These are phyloP conservation scores for Candida ulmi DNA, from an alignment of 805 yeast genomes.

Conservation along the genomic window DNA sequence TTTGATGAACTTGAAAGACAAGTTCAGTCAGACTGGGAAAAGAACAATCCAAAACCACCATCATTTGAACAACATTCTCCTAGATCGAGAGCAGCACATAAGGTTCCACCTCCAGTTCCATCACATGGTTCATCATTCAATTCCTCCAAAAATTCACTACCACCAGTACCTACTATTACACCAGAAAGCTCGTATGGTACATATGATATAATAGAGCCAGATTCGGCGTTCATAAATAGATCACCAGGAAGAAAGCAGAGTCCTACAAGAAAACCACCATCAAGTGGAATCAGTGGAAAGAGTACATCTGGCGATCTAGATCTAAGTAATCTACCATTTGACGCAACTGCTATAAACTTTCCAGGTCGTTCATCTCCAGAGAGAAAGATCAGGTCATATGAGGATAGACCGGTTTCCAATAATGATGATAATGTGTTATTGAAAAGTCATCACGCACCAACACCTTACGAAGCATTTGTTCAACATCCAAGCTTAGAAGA, in stretches of 20 bases:
- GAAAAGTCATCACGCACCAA: not conserved
- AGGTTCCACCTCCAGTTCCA: constrained; percentile 22
- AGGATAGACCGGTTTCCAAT: not conserved
- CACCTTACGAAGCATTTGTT: constrained; percentile 6
- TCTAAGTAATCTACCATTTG: constrained; percentile 16
- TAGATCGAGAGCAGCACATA: constrained; percentile 1
- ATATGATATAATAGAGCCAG: constrained; percentile 19
- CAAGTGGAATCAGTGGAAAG: no score
- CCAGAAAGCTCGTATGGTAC: not conserved
- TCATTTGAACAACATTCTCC: not conserved
- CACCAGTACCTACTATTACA: constrained; percentile 3
- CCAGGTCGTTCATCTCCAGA: not conserved
- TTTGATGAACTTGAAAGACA: constrained; percentile 30
- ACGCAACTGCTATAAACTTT: constrained; percentile 11
- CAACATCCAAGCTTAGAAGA: constrained; percentile 4
- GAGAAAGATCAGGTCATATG: not conserved
- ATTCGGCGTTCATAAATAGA: not conserved
- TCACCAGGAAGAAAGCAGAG: constrained; percentile 3
- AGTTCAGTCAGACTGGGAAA: constrained; percentile 26
- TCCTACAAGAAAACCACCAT: constrained; percentile 19
- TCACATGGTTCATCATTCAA: constrained; percentile 15
- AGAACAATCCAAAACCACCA: constrained; percentile 11
- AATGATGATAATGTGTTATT: constrained; percentile 27
- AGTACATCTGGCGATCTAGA: constrained; percentile 10
- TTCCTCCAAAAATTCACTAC: constrained; percentile 1